These are phyloP conservation scores for Monosporozyma yasuniensis DNA, from an alignment of 805 yeast genomes.

Conservation along the genomic window DNA sequence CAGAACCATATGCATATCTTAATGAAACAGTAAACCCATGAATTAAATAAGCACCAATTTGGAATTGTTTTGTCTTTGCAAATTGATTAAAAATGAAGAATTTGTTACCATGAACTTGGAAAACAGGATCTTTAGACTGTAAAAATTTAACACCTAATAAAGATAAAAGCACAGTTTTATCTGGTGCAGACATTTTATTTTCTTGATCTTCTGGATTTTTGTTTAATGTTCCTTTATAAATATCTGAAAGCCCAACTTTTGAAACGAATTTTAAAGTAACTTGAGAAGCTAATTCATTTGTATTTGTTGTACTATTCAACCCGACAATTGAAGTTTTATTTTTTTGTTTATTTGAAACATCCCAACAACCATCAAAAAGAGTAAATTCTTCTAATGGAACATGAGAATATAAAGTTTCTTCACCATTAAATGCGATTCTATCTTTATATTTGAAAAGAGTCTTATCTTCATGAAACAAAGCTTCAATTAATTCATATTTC, in stretches of 20 bases:
- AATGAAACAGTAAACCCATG: conserved; percentile 16
- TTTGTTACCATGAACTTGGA: conserved; percentile 18
- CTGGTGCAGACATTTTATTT: conserved; percentile 14
- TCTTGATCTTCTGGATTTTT: conserved; percentile 15
- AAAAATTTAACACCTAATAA: conserved; percentile 17
- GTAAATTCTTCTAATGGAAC: conserved; percentile 20
- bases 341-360: conserved; percentile 14
- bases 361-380: conserved; percentile 20
- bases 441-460: conserved; percentile 14
- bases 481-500: conserved; percentile 14
- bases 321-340: conserved; percentile 5
- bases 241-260: conserved; percentile 13
- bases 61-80: conserved; percentile 12
- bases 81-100: conserved; percentile 13
- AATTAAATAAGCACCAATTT: conserved; percentile 16
- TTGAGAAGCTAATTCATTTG: conserved; percentile 11
- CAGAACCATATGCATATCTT: conserved; percentile 16
- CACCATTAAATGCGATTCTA: conserved; percentile 19
- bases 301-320: neutral
- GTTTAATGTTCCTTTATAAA: conserved; percentile 13
- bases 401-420: conserved; percentile 17
- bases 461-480: conserved; percentile 16
- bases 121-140: conserved; percentile 10
- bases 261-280: conserved; percentile 12
- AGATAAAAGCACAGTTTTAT: conserved; percentile 11